Conservation (phyloP, 371 early-diverging fungal species). For the Catenaria anguillulae region DNA sequence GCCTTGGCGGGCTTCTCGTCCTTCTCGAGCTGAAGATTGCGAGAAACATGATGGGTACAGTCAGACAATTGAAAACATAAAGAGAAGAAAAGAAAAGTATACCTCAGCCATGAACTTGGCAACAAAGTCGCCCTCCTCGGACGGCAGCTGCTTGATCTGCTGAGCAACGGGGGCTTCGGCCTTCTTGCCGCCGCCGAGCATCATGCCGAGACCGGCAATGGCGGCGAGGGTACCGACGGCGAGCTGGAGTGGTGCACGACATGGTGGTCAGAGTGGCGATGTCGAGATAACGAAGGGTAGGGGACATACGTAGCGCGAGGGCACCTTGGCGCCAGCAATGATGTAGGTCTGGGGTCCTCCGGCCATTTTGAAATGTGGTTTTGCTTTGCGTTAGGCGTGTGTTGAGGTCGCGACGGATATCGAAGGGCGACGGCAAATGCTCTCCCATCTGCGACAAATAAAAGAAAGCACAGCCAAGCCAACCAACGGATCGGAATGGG, state of each 20-base stretch:
- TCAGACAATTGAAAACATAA: too few relatives aligned
- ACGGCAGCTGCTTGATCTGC: not conserved
- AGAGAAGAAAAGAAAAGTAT: not conserved
- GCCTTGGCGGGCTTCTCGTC: not conserved
- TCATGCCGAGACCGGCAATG: not conserved
- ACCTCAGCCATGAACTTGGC: constrained; percentile 2
- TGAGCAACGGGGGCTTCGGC: not conserved
- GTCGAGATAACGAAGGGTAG: too few relatives aligned
- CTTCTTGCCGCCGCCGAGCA: not conserved
- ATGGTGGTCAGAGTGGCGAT: too few relatives aligned
- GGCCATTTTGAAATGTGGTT: constrained; percentile 1
- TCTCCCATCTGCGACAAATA: too few relatives aligned
- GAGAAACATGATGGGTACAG: too few relatives aligned
- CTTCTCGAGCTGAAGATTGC: not conserved
- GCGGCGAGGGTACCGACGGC: not conserved
- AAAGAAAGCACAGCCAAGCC: too few relatives aligned
- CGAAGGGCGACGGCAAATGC: too few relatives aligned
- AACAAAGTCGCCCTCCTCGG: not conserved
- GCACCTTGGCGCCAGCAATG: constrained; percentile 5
- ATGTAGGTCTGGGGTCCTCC: constrained; percentile 6
- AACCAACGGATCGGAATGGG: too few relatives aligned
- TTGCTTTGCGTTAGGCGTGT: too few relatives aligned
- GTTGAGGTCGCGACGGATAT: too few relatives aligned
- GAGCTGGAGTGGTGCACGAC: not conserved
- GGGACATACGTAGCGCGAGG: not conserved